These are phyloP conservation scores for Solanum hybrid DNA, from an alignment of 305 asterid genomes.

Conservation along the genomic window DNA sequence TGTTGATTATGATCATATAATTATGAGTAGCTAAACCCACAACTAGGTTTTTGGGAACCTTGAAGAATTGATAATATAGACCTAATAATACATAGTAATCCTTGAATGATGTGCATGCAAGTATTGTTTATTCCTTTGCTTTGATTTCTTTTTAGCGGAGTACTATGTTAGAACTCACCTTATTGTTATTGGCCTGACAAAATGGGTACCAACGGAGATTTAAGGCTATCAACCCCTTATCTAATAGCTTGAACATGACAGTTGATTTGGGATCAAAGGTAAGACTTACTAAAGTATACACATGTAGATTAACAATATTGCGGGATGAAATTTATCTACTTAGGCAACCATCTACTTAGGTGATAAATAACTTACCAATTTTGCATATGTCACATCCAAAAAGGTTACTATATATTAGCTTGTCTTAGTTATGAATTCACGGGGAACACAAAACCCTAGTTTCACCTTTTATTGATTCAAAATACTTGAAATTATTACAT, in stretches of 20 bases:
- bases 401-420: too few relatives aligned
- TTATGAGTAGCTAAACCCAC: not conserved
- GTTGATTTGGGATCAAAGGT: not conserved
- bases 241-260: not conserved
- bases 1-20: not conserved
- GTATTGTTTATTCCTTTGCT: not conserved
- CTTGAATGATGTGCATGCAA: not conserved
- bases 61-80: not conserved
- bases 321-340: not conserved
- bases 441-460: too few relatives aligned
- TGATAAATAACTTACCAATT: not conserved
- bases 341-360: not conserved
- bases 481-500: not conserved
- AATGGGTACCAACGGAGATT: not conserved
- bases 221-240: not conserved
- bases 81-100: not conserved
- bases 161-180: not conserved
- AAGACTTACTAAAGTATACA: too few relatives aligned
- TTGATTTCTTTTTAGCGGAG: not conserved
- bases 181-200: not conserved
- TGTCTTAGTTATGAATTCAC: too few relatives aligned
- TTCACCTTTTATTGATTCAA: not conserved
- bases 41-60: not conserved
- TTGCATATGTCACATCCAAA: not conserved
- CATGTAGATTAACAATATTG: not conserved